Conservation (phyloP, 2,329 filamentous ascomycete genomes). For the Aspergillus quadricinctus region DNA sequence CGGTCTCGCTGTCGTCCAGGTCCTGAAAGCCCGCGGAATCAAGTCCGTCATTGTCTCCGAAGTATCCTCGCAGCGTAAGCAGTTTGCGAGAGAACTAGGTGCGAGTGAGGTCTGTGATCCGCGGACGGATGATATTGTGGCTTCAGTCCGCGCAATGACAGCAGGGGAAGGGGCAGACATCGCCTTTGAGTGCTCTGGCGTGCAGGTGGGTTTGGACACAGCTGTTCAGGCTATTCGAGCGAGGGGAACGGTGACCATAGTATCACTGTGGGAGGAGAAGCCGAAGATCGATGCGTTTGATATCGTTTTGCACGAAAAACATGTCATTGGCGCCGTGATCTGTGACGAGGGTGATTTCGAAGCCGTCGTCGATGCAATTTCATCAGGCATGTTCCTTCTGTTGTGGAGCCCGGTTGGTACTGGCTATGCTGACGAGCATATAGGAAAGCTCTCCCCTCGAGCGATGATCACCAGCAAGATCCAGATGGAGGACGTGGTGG, state of each 20-base stretch:
- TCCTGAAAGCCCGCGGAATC: slow-evolving; percentile 50
- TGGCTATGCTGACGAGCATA: slow-evolving; percentile 16
- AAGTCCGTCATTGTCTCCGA: slow-evolving; percentile 56
- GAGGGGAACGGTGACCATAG: slow-evolving; percentile 56
- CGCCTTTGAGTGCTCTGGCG: slow-evolving; percentile 60
- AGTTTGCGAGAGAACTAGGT: slow-evolving; percentile 53
- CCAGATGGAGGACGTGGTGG: slow-evolving; percentile 52
- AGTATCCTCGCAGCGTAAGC: slow-evolving; percentile 47
- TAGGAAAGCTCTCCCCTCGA: slow-evolving; percentile 49
- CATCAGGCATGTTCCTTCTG: slow-evolving; percentile 24
- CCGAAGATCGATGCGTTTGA: slow-evolving; percentile 52
- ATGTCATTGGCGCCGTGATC: slow-evolving; percentile 45
- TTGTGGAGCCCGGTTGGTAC: neutral
- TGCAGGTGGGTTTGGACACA: slow-evolving; percentile 46
- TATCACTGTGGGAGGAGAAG: slow-evolving; percentile 59
- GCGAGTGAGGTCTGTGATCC: slow-evolving; percentile 54
- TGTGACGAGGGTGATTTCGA: slow-evolving; percentile 54
- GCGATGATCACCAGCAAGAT: slow-evolving; percentile 61
- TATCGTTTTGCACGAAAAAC: slow-evolving; percentile 51
- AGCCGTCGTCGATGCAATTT: slow-evolving; percentile 51
- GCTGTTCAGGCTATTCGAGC: slow-evolving; percentile 49
- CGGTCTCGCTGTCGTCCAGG: slow-evolving; percentile 56
- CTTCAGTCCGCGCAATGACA: slow-evolving; percentile 45
- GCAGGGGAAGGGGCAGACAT: slow-evolving; percentile 49
- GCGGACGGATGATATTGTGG: slow-evolving; percentile 43